Evolutionary conservation across 306 rosid species (phyloP).

Genomic region (Pyrus bretschneideri): DNA sequence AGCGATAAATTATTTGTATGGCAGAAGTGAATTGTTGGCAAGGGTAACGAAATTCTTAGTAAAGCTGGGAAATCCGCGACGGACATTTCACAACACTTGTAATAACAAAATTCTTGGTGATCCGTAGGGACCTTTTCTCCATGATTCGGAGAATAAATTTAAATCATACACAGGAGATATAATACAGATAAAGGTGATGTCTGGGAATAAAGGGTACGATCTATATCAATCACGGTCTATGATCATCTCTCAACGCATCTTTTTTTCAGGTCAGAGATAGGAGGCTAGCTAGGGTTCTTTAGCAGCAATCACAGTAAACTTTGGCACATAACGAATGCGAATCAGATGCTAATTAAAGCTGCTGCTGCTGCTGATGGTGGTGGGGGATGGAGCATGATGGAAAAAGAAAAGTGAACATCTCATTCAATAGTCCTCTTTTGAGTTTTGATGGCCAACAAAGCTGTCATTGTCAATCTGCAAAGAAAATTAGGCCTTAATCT

Average conservation of each 20-base stretch:
- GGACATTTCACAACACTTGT: not conserved
- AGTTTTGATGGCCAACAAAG: not conserved
- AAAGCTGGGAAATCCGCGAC: not conserved
- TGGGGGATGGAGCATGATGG: not conserved
- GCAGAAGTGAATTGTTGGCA: not conserved
- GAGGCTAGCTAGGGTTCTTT: not conserved
- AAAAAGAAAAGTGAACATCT: not conserved
- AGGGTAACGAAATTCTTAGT: not conserved
- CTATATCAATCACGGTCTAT: not conserved
- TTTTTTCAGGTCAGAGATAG: not conserved
- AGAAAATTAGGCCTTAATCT: not conserved
- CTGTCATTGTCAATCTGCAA: not conserved
- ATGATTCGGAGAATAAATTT: not conserved
- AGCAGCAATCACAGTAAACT: not conserved
- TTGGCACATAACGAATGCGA: not conserved
- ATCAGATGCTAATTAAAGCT: not conserved
- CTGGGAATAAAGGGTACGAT: not conserved
- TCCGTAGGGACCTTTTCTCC: not conserved
- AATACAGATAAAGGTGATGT: too few species aligned
- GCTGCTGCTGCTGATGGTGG: not conserved
- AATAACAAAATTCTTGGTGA: not conserved
- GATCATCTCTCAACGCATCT: not conserved
- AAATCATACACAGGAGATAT: not conserved
- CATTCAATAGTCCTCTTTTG: not conserved
- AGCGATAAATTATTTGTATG: not conserved